A percentile compares a stretch with the other conserved stretches of the same genome.
Evolutionary conservation across 345 rosid species (phyloP).

Genomic region (Brassica nigra): DNA sequence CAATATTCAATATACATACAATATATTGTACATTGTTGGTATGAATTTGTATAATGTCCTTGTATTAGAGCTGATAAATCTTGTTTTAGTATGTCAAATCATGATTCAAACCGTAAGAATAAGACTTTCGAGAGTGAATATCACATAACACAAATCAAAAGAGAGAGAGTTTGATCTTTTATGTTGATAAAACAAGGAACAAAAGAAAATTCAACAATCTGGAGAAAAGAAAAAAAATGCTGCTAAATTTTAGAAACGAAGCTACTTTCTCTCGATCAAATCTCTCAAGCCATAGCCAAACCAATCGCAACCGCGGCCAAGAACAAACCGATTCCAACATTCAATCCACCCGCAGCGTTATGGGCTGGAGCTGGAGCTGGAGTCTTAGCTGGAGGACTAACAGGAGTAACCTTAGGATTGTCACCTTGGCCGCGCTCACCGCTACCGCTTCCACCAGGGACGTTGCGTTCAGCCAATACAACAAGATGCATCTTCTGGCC

Average conservation of each 20-base stretch:
- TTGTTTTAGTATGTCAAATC: not conserved
- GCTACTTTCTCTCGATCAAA: constrained; percentile 1
- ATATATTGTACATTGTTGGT: not conserved
- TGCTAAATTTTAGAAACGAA: not conserved
- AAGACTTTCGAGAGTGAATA: constrained; percentile 4
- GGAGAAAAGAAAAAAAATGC: constrained; percentile 1
- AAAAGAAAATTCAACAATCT: constrained; percentile 4
- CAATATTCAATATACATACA: not conserved
- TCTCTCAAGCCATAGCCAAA: constrained; percentile 28
- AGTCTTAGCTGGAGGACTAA: not conserved
- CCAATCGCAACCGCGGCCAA: constrained; percentile 11
- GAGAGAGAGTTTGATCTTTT: not conserved
- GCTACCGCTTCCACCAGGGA: constrained; percentile 8
- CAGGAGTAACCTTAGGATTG: constrained; percentile 23
- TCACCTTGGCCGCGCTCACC: not conserved
- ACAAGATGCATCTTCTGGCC: constrained; percentile 55
- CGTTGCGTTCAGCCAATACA: constrained; percentile 47
- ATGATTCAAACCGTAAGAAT: not conserved
- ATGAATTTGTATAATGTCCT: not conserved
- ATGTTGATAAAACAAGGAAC: constrained; percentile 1
- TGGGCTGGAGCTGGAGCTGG: constrained; percentile 21
- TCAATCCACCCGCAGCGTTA: constrained; percentile 19
- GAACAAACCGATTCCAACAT: constrained; percentile 7
- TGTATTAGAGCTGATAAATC: not conserved
- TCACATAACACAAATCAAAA: constrained; percentile 20